Evolutionary conservation across 345 rosid species (phyloP).

Genomic region (Citrus trifoliata): DNA sequence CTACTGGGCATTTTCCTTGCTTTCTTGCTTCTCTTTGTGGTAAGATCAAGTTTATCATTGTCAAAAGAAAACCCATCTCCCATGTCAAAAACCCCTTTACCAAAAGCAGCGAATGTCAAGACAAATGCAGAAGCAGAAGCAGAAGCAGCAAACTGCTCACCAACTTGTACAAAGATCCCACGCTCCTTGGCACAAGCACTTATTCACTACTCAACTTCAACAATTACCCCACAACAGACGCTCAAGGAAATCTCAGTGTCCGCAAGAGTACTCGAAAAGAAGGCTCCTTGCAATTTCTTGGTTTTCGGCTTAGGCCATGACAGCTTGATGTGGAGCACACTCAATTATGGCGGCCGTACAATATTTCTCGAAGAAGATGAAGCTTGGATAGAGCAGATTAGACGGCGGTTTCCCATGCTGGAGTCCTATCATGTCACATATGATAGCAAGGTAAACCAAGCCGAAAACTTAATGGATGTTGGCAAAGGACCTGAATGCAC

Average conservation of each 20-base stretch:
- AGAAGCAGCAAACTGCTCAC: constrained; percentile 28
- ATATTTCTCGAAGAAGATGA: constrained; percentile 87
- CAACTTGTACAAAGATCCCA: constrained; percentile 54
- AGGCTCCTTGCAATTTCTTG: constrained; percentile 87
- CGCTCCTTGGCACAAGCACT: constrained; percentile 59
- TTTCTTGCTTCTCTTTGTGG: constrained; percentile 53
- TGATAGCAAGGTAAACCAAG: constrained; percentile 74
- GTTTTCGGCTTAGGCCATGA: constrained; percentile 92
- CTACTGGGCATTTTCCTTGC: constrained; percentile 53
- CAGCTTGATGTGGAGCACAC: constrained; percentile 89
- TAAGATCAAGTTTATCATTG: constrained; percentile 56
- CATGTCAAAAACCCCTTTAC: neutral
- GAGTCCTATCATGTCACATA: constrained; percentile 74
- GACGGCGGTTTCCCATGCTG: constrained; percentile 53
- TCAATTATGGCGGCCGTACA: constrained; percentile 83
- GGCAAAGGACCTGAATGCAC: constrained; percentile 76
- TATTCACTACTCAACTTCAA: constrained; percentile 77
- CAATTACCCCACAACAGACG: constrained; percentile 87
- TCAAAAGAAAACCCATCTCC: constrained; percentile 17
- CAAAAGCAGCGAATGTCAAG: neutral
- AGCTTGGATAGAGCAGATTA: constrained; percentile 79
- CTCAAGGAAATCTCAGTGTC: constrained; percentile 63
- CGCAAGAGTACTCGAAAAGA: constrained; percentile 50
- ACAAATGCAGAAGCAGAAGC: neutral
- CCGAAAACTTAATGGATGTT: constrained; percentile 59